Base-by-base conservation (phyloP, 306 rosid genomes). In the Vigna trinervia region DNA sequence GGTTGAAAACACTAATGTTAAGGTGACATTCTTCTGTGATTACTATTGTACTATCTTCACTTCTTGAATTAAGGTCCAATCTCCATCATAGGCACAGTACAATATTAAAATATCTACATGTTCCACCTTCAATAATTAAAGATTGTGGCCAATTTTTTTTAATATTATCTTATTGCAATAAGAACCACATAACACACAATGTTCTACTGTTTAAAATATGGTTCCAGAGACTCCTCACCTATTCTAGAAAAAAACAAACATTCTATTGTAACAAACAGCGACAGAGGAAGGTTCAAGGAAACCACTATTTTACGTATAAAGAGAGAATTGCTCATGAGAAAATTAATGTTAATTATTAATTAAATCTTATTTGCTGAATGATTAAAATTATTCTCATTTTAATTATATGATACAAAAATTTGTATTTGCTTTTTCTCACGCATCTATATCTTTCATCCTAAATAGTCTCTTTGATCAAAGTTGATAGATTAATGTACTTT, bases 201-300 rank as follows among this genome's bases (percentile, higher is more conserved):
- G 41, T 4, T 60, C 64, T 28, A 12, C 6, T 2, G n/a, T 57
- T 3, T 23, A 1, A 1, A 41, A 8, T 57, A 57, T 58, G 64
- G n/a, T 58, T 0, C 64, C 4, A 26, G 38, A 8, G 0, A 57
- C n/a, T 1, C 20, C 23, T 4, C 1, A 36, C 8, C 0, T 3
- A 34, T 36, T 8, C 7, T 23, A 3, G 19, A 15, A 5, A 10
- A 5, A 73, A 59, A 22, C 41, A 65, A 22, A 15, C 52, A 80
- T 73, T 72, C 19, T 26, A 51, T 32, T 4, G 20, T 30, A 63
- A 57, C 6, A 53, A 30, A 48, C 34, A 65, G 56, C 41, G 80
- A 74, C 76, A 8, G 13, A 39, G 19, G 84, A 69, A 81, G 12
- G 34, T 76, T 76, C 84, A 8, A 50, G 78, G 81, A 81, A 81